A percentile compares a stretch with the other conserved stretches of the same genome.
Evolutionary conservation across 306 rosid species (phyloP).

Genomic region (Medicago ruthenica): DNA sequence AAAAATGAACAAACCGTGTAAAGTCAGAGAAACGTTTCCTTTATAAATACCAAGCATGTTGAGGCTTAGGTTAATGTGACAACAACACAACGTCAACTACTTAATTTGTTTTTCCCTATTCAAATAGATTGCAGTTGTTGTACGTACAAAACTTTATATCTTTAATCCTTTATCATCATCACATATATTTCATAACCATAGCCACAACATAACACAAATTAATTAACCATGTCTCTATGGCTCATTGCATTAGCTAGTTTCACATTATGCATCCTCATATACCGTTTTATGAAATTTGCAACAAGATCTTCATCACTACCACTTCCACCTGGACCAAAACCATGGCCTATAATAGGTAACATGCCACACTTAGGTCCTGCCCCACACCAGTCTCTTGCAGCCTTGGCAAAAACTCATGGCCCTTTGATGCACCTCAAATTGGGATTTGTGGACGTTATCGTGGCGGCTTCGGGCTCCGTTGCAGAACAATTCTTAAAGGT

Average conservation of each 20-base stretch:
- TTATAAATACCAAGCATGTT: background rate
- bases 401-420: constrained; percentile 62
- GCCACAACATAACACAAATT: background rate
- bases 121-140: background rate
- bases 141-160: background rate
- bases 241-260: constrained; percentile 34
- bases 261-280: constrained; percentile 34
- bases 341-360: constrained; percentile 90
- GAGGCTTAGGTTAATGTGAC: background rate
- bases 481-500: constrained; percentile 74
- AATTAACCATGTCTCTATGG: constrained; percentile 42
- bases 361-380: constrained; percentile 68
- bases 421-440: constrained; percentile 79
- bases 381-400: constrained; percentile 81
- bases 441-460: constrained; percentile 68
- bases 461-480: constrained; percentile 76
- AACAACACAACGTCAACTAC: background rate
- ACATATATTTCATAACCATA: background rate
- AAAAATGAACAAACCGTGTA: background rate
- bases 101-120: background rate
- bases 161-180: background rate
- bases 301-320: constrained; percentile 23
- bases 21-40: background rate
- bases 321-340: constrained; percentile 84
- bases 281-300: constrained; percentile 27